These are phyloP conservation scores for Salix udensis DNA, from an alignment of 345 rosid species.

Conservation along the genomic window DNA sequence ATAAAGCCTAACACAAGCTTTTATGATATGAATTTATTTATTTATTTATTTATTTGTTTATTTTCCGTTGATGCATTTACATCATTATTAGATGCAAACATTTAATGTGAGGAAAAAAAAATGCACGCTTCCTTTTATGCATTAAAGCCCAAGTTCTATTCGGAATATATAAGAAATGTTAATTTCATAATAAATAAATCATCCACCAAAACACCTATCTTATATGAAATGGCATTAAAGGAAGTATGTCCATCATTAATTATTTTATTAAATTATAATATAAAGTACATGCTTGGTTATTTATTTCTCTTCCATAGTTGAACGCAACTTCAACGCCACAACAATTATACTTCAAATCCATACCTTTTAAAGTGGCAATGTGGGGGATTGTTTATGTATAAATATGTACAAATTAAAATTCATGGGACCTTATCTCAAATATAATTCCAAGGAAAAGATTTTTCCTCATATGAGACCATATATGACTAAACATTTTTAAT, in stretches of 20 bases:
- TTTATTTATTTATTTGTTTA: too few relatives aligned
- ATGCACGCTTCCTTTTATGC: slow-evolving; percentile 8
- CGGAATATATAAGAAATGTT: background rate
- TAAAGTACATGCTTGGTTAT: background rate
- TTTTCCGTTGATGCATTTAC: background rate
- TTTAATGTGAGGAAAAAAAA: background rate
- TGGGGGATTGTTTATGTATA: too few relatives aligned
- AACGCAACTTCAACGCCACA: background rate
- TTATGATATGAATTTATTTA: too few relatives aligned
- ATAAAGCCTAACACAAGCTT: too few relatives aligned
- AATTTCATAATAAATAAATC: slow-evolving; percentile 28
- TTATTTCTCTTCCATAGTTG: background rate
- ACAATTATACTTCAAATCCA: background rate
- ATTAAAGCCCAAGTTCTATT: slow-evolving; percentile 20
- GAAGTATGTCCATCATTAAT: slow-evolving; percentile 18
- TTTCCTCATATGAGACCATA: too few relatives aligned
- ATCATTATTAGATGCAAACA: background rate
- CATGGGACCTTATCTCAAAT: too few relatives aligned
- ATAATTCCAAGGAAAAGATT: too few relatives aligned
- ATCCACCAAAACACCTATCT: slow-evolving; percentile 7
- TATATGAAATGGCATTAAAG: slow-evolving; percentile 25
- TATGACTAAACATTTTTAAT: too few relatives aligned
- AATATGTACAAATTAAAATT: too few relatives aligned
- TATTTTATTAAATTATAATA: background rate
- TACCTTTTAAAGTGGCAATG: background rate